Conservation (phyloP, 164 flowering plant genomes). For the Euptelea pleiosperma region DNA sequence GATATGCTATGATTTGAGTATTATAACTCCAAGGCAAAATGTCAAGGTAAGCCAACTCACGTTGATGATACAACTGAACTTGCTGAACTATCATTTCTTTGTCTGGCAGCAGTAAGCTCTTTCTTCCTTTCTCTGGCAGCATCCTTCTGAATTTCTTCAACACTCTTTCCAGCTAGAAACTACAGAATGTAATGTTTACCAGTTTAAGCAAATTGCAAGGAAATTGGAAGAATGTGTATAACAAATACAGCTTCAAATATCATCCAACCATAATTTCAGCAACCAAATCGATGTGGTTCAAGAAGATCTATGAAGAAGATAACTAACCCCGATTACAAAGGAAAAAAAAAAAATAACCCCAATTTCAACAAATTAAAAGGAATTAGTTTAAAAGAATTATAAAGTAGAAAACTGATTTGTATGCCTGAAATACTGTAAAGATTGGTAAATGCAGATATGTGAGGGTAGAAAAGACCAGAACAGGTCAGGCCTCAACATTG, state of each 20-base stretch:
- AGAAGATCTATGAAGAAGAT: no score
- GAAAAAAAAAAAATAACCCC: no score
- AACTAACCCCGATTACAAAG: no score
- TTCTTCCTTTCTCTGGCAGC: constrained; percentile 38
- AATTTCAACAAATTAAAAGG: neutral
- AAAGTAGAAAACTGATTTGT: no score
- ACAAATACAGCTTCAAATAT: no score
- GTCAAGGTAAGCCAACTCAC: constrained; percentile 19
- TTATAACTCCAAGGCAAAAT: constrained; percentile 1
- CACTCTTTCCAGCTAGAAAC: constrained; percentile 46
- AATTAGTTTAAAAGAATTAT: no score
- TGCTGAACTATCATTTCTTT: constrained; percentile 19
- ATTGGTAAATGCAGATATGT: neutral
- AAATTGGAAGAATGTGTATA: neutral
- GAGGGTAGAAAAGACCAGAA: neutral
- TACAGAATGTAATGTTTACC: constrained; percentile 20
- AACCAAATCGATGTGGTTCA: no score
- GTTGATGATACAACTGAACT: constrained; percentile 20
- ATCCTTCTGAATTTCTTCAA: constrained; percentile 52
- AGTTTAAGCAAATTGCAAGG: constrained; percentile 10
- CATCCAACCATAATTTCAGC: no score
- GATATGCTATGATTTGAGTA: neutral
- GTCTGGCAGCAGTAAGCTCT: constrained; percentile 27
- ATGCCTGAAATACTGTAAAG: no score
- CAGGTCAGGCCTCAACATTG: neutral